Evolutionary conservation across 2,329 filamentous ascomycete species (phyloP).

Genomic region (Xylariaceae sp.): DNA sequence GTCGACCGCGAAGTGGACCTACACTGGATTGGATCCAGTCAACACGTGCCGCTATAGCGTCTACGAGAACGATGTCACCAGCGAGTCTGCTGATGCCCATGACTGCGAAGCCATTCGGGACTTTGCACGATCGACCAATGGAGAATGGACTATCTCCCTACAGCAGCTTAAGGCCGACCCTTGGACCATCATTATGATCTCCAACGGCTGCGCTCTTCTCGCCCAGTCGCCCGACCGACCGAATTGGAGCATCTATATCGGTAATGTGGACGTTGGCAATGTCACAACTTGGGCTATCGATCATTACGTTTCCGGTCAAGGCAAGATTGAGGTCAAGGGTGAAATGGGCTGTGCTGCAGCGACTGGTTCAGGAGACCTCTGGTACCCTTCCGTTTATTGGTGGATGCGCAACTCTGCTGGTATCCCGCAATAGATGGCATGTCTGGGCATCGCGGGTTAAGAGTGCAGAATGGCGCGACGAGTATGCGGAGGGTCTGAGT

Average conservation of each 20-base stretch:
- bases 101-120: background rate
- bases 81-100: background rate
- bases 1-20: background rate
- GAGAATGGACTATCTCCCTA: background rate
- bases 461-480: too few species aligned
- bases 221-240: background rate
- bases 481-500: too few species aligned
- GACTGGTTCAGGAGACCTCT: background rate
- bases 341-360: background rate
- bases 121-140: background rate
- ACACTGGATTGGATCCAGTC: background rate
- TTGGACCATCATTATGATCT: conserved; percentile 1
- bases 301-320: background rate
- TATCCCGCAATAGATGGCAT: background rate
- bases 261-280: background rate
- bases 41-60: background rate
- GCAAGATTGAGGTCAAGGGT: background rate
- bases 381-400: background rate
- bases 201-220: background rate
- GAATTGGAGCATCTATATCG: background rate
- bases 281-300: background rate
- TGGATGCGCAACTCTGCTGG: background rate
- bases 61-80: background rate
- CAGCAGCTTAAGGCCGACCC: background rate
- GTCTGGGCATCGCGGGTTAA: background rate